Evolutionary conservation across 306 rosid genomes (phyloP), one percentile per base, ranked within the genome.

Genomic region (Abrus pulchellus): DNA sequence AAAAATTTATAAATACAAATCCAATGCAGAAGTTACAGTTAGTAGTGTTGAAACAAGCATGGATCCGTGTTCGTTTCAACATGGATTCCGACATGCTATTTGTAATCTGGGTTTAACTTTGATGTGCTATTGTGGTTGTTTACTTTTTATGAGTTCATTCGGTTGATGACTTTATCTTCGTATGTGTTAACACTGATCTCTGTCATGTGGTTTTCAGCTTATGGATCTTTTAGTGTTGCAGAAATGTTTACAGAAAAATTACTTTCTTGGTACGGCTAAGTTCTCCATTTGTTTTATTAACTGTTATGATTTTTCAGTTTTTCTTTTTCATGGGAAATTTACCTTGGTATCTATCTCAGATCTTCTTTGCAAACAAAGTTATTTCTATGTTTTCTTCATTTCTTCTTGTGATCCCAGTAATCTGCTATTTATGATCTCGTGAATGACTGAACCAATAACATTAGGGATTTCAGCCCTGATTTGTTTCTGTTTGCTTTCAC

Each of bases 141-240:
- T 62, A 6, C 32, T 68, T 67, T 1, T 62, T 9, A 64, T 41
- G 64, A 67, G 54, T 52, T 67, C 36, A 67, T 84, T 52, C 49
- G 11, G 28, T 27, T 67, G 29, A 66, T 86, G 59, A 68, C 5
- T 12, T 72, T 59, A 14, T 56, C 29, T 14, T 47, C 57, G 29
- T 41, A 4, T 1, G 55, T 27, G 52, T 76, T 49, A 13, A 20
- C 29, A 4, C 61, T 59, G 55, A 82, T 75, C 20, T 67, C 44
- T 20, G 20, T 79, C 20, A 43, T 66, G 76, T 63, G 56, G 44
- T 75, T 85, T 87, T 83, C 91, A 90, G 93, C 85, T 38, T 87
- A 83, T 90, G 93, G 90, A 79, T 86, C 93, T 82, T 82, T 90
- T 74, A 90, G 86, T 63, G 75, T 53, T 1, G 93, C 78, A n/a